Base-by-base conservation (phyloP, 2,329 filamentous ascomycete species). In the Colletotrichum trifolii region DNA sequence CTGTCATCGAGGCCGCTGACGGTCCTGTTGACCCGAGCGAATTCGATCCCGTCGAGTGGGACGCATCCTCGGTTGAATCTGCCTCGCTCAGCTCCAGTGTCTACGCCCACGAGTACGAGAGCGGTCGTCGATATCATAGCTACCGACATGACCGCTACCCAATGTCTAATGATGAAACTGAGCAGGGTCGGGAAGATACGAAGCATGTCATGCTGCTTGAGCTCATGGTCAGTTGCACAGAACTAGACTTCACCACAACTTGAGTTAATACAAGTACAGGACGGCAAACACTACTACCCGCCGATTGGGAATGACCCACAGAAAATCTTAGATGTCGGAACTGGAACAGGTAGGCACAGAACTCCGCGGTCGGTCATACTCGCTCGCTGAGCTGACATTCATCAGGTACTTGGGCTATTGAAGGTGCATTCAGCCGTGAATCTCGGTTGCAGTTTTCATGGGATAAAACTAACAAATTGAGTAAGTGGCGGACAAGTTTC, bases 361-460 rank as follows among this genome's bases (percentile, higher is more conserved):
- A 39, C 10, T 4, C 38, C 7, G n/a, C 38, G 17, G 15, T 33
- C 25, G 9, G 17, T 42, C n/a, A 17, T 8, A 34, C 33, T 13
- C 46, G 47, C 2, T 36, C 2, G 0, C 11, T 15, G 13, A 45
- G 11, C 10, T n/a, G 12, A 13, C 15, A 25, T 48, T 5, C 25
- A 10, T 11, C 40, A 76, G 80, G 81, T n/a, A 74, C 82, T 5
- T 87, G 85, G 85, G 84, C 85, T 1, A 82, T 88, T 54, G 80
- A 83, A 63, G 78, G 79, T 81, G 67, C 48, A 73, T 60, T n/a
- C 9, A 17, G 13, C 12, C 25, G 38, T 17, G 10, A 17, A 38
- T 15, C 15, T 8, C 33, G 25, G 38, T 39, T n/a, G 34, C 11
- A n/a, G 25, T 39, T 9, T 13, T 15, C 17, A 9, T 13, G 25